These are phyloP conservation scores for Orbilia oligospora DNA, from an alignment of 2,329 filamentous ascomycete species.

Conservation along the genomic window DNA sequence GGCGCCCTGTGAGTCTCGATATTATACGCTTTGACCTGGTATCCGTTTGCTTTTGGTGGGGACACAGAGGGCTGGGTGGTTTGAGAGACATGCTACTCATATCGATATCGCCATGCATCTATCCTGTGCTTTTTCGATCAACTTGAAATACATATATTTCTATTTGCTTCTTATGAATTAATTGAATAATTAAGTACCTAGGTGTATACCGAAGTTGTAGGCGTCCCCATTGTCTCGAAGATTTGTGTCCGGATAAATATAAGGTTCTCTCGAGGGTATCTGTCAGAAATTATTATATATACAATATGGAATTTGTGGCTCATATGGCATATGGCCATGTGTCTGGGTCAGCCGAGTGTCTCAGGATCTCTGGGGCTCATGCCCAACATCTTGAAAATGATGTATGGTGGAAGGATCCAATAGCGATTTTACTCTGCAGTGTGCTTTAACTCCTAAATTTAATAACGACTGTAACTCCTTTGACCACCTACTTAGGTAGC, in stretches of 20 bases:
- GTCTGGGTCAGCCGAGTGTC: too few species aligned
- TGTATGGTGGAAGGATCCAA: too few species aligned
- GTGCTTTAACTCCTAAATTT: neutral
- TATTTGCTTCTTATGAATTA: too few species aligned
- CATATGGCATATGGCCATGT: too few species aligned
- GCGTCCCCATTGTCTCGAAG: too few species aligned
- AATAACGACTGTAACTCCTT: neutral
- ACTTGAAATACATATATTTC: too few species aligned
- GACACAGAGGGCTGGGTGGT: conserved; percentile 28
- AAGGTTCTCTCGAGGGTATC: too few species aligned
- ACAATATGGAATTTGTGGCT: too few species aligned
- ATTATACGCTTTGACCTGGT: conserved; percentile 24
- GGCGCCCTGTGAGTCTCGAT: conserved; percentile 21
- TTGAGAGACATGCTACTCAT: conserved; percentile 38
- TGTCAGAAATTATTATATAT: too few species aligned
- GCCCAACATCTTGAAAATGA: neutral
- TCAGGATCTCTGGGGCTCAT: neutral
- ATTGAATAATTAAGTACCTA: too few species aligned
- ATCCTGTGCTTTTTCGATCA: neutral
- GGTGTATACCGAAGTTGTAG: too few species aligned
- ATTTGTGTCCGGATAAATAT: too few species aligned
- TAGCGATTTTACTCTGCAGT: neutral
- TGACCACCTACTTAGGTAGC: neutral
- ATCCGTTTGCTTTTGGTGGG: conserved; percentile 33
- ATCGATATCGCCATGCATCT: neutral